Evolutionary conservation across 164 flowering plant species (phyloP).

Genomic region (Taxillus chinensis): DNA sequence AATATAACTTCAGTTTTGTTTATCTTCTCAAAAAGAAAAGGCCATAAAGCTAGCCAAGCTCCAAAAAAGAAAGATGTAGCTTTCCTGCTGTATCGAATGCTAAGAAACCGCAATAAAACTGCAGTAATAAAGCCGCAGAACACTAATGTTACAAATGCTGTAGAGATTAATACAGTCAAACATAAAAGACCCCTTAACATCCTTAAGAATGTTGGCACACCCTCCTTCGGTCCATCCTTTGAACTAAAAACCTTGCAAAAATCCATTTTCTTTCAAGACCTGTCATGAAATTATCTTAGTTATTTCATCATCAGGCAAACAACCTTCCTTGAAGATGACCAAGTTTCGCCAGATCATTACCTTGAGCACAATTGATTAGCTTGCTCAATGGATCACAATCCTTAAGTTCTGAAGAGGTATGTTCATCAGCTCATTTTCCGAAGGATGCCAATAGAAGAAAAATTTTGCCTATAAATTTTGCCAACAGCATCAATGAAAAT

Average conservation of each 20-base stretch:
- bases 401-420: no score
- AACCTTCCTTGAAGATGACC: no score
- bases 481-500: no score
- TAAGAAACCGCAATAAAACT: slow-evolving; percentile 1
- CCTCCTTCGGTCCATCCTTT: not conserved
- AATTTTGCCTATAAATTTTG: no score
- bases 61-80: slow-evolving; percentile 3
- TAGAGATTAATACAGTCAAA: not conserved
- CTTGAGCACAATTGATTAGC: no score
- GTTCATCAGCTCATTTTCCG: no score
- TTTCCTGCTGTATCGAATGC: slow-evolving; percentile 4
- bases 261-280: not conserved
- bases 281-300: not conserved
- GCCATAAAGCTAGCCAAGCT: slow-evolving; percentile 5
- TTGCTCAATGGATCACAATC: no score
- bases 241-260: not conserved
- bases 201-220: not conserved
- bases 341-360: no score
- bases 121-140: not conserved
- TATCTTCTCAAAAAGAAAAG: slow-evolving; percentile 4
- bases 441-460: no score
- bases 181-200: not conserved
- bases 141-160: slow-evolving; percentile 1
- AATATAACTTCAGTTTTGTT: slow-evolving; percentile 3
- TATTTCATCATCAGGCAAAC: no score